Base-by-base conservation (phyloP, 108 stramenopile genomes). In the Nitzschia sp. region DNA sequence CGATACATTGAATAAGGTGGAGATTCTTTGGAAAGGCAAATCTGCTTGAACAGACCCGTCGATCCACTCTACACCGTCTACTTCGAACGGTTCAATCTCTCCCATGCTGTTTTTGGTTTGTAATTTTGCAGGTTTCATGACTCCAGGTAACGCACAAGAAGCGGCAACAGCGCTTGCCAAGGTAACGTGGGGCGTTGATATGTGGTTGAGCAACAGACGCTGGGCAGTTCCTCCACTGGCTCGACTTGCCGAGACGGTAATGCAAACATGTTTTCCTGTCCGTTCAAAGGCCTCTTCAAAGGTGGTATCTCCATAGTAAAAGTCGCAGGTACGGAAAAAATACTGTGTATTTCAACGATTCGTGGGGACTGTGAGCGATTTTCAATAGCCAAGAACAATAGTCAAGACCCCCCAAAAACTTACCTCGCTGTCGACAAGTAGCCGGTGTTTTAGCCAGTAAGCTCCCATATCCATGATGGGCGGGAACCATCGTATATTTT, bases 11-110 rank as follows among this genome's bases (percentile, higher is more conserved):
- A 96, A 96, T 0, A 96, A 76, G 16, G 96, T 93, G 3, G 91
- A 81, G 64, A 96, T 96, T 8, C 93, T 76, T 69, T 93, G 92
- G 82, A 96, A 94, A 1, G 96, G 96, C 9, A 96, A 67, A 78
- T 96, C 96, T 41, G 96, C 96, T 64, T 94, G 93, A 38, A 96
- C 92, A 58, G 85, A 87, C 23, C 96, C 96, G 66, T 96, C 96
- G 50, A 96, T 96, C 93, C 93, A 96, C 54, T 94, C 93, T 0
- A 95, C 93, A 35, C 96, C 96, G 67, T 97, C 96, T 36, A 97
- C 92, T 63, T 97, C 96, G 67, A 97, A 97, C 33, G 88, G 91
- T 31, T 85, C 84, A 23, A 91, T 70, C 30, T 86, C 78, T 45
- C 96, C 96, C 31, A 74, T 60, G 41, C 78, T 82, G 61, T 86